A percentile compares a stretch with the other conserved stretches of the same genome.
These are phyloP conservation scores for Euphorbia tirucalli DNA, from an alignment of 345 rosid species.

Conservation along the genomic window DNA sequence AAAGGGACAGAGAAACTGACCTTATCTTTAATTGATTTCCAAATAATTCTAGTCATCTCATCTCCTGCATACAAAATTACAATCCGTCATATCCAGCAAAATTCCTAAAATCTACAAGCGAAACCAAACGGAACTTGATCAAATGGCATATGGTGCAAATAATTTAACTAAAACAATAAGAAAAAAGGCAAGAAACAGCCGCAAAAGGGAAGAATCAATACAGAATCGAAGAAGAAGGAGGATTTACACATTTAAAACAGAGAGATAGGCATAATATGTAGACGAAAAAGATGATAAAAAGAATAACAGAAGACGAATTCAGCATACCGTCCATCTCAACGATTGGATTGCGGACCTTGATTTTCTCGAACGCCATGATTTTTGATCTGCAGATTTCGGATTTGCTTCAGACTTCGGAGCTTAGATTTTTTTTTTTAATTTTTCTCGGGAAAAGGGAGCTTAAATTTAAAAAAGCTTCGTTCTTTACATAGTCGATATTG, in stretches of 20 bases:
- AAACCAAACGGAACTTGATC: background rate
- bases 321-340: conserved; percentile 57
- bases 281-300: background rate
- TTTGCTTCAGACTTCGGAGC: background rate
- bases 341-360: conserved; percentile 52
- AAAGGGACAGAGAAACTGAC: conserved; percentile 1
- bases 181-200: background rate
- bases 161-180: background rate
- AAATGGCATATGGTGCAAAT: background rate
- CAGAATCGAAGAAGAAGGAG: background rate
- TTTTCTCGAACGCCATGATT: conserved; percentile 47
- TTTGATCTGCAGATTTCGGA: background rate
- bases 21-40: conserved; percentile 35
- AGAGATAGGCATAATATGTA: background rate
- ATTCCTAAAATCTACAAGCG: background rate
- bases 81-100: background rate
- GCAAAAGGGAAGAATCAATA: no score
- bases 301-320: background rate
- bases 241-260: background rate
- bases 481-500: no score
- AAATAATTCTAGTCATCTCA: conserved; percentile 33
- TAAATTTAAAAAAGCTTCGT: no score
- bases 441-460: no score
- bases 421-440: no score
- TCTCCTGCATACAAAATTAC: conserved; percentile 18